phyloP scores from a whole-genome alignment of 177 flowering plant genomes.

The Telopea speciosissima region DNA sequence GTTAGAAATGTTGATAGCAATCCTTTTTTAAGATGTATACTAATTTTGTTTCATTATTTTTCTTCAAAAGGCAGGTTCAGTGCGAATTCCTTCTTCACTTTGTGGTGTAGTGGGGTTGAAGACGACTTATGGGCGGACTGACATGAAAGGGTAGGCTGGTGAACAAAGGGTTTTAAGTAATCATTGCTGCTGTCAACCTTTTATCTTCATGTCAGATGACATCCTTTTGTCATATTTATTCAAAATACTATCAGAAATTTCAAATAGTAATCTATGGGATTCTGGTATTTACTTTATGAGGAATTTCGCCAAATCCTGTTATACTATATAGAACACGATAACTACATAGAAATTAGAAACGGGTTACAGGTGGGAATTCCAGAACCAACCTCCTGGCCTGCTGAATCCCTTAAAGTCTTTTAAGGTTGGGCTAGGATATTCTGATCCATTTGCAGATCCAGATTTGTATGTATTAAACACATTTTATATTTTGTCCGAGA shows the following conservation, averaged over 20 bases:
- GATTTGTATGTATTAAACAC: too few relatives aligned
- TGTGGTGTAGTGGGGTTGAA: slow-evolving; percentile 95
- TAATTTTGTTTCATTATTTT: slow-evolving; percentile 7
- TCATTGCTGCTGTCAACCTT: not conserved
- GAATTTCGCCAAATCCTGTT: too few relatives aligned
- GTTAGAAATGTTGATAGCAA: not conserved
- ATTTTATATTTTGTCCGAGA: too few relatives aligned
- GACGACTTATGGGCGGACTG: slow-evolving; percentile 77
- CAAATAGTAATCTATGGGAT: not conserved
- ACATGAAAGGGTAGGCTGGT: slow-evolving; percentile 63
- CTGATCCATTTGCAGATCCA: too few relatives aligned
- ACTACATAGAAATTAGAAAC: too few relatives aligned
- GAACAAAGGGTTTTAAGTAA: not conserved
- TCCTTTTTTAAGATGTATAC: slow-evolving; percentile 7
- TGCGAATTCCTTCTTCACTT: slow-evolving; percentile 96
- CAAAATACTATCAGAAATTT: not conserved
- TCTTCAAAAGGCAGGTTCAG: slow-evolving; percentile 58
- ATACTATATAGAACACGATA: too few relatives aligned
- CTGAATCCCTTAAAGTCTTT: too few relatives aligned
- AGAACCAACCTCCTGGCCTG: too few relatives aligned
- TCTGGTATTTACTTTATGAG: not conserved
- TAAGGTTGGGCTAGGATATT: too few relatives aligned
- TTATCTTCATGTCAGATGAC: not conserved
- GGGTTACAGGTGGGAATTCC: too few relatives aligned
- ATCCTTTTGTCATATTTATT: not conserved